phyloP scores from a whole-genome alignment of 805 yeast genomes.

The Scheffersomyces stipitis region DNA sequence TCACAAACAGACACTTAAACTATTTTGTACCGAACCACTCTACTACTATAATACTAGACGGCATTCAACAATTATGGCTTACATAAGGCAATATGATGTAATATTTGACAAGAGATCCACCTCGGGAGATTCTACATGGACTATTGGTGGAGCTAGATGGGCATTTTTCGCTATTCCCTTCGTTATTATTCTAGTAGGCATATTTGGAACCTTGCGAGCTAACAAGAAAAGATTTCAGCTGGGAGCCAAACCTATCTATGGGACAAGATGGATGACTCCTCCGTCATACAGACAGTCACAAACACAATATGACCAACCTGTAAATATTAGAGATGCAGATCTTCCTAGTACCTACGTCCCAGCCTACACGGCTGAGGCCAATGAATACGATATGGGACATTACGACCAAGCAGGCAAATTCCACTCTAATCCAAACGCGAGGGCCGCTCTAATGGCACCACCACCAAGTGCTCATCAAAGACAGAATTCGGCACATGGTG shows the following conservation, averaged over 20 bases:
- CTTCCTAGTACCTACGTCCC: constrained; percentile 55
- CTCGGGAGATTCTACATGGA: constrained; percentile 7
- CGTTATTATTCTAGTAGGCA: constrained; percentile 44
- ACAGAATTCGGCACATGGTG: constrained; percentile 9
- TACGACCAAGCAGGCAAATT: constrained; percentile 62
- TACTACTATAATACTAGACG: too few relatives aligned
- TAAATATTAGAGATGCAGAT: constrained; percentile 38
- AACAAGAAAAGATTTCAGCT: constrained; percentile 51
- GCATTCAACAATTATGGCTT: too few relatives aligned
- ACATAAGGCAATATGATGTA: too few relatives aligned
- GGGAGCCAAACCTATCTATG: constrained; percentile 63
- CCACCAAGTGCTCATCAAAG: constrained; percentile 25
- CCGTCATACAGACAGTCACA: constrained; percentile 73
- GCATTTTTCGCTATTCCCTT: constrained; percentile 64
- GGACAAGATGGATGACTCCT: constrained; percentile 87
- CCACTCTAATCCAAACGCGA: constrained; percentile 35
- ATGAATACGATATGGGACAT: constrained; percentile 74
- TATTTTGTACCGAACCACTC: too few relatives aligned
- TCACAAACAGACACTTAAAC: too few relatives aligned
- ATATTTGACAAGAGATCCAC: constrained; percentile 8
- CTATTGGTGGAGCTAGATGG: constrained; percentile 51
- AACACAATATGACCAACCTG: constrained; percentile 49
- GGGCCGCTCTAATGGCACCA: constrained; percentile 11
- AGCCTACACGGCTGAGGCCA: constrained; percentile 62
- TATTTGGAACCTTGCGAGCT: constrained; percentile 51